Conservation (phyloP, 2,329 filamentous ascomycete species). For the Colletotrichum melonis region DNA sequence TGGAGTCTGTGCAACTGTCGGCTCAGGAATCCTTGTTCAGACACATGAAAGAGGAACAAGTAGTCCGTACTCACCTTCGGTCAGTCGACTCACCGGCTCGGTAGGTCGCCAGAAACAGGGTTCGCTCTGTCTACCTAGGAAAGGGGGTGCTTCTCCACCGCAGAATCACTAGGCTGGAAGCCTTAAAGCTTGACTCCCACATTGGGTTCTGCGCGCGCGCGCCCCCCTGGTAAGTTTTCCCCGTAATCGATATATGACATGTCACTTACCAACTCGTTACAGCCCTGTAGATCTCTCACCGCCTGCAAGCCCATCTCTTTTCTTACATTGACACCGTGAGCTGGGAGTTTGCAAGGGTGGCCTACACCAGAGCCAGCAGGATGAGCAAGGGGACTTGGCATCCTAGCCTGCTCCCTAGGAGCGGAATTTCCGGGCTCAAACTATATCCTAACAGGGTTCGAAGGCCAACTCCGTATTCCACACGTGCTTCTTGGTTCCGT, state of each 20-base stretch:
- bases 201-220: not conserved
- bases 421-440: not conserved
- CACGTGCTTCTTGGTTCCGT: not conserved
- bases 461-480: not conserved
- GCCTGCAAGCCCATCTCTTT: constrained; percentile 12
- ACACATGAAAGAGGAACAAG: not conserved
- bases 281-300: constrained; percentile 34
- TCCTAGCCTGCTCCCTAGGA: not conserved
- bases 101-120: not conserved
- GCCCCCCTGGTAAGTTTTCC: constrained; percentile 5
- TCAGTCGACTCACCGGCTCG: constrained; percentile 22
- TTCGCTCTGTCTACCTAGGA: not conserved
- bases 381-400: not conserved
- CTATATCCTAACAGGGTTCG: not conserved
- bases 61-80: constrained; percentile 18
- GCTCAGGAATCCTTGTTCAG: not conserved
- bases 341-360: not conserved
- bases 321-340: not conserved
- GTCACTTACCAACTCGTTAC: constrained; percentile 25
- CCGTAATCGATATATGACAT: constrained; percentile 21
- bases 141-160: constrained; percentile 20
- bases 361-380: not conserved
- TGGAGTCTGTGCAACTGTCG: not conserved
- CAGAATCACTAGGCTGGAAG: constrained; percentile 28
- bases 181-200: constrained; percentile 31